Conservation (phyloP, 1,284 basidiomycete species). For the Mycosarcoma maydis region DNA sequence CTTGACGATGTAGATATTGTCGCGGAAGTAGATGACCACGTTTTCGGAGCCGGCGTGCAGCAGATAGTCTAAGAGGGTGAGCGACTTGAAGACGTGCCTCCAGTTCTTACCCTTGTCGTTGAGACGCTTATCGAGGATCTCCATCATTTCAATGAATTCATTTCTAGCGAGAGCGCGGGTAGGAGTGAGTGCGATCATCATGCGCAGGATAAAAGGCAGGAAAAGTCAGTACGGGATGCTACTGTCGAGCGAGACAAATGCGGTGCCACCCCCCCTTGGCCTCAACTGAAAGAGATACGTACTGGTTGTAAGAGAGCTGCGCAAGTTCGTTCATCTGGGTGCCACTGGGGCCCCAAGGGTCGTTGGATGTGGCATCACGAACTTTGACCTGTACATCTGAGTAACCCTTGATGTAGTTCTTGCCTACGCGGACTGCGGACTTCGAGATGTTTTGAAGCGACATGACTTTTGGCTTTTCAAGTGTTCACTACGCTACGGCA, state of each 20-base stretch:
- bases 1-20: constrained; percentile 98
- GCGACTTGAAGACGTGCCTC: constrained; percentile 99
- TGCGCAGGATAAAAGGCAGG: not conserved
- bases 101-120: constrained; percentile 99
- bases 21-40: constrained; percentile 94
- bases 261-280: too few relatives aligned
- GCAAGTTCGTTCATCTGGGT: constrained; percentile 98
- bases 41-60: constrained; percentile 97
- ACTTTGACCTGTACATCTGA: constrained; percentile 84
- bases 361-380: constrained; percentile 98
- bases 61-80: constrained; percentile 95
- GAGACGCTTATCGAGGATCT: constrained; percentile 98
- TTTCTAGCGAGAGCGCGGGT: constrained; percentile 71
- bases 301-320: constrained; percentile 98
- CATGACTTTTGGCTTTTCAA: constrained; percentile 25
- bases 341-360: constrained; percentile 97
- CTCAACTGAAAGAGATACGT: constrained; percentile 69
- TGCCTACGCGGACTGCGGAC: constrained; percentile 64
- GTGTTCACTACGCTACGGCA: too few relatives aligned
- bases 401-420: constrained; percentile 67
- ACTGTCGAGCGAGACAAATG: not conserved
- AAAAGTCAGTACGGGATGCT: not conserved
- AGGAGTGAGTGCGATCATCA: not conserved
- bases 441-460: constrained; percentile 65
- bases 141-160: constrained; percentile 99